Evolutionary conservation across 768 basidiomycete genomes (phyloP).

Genomic region (Cyathus striatus): DNA sequence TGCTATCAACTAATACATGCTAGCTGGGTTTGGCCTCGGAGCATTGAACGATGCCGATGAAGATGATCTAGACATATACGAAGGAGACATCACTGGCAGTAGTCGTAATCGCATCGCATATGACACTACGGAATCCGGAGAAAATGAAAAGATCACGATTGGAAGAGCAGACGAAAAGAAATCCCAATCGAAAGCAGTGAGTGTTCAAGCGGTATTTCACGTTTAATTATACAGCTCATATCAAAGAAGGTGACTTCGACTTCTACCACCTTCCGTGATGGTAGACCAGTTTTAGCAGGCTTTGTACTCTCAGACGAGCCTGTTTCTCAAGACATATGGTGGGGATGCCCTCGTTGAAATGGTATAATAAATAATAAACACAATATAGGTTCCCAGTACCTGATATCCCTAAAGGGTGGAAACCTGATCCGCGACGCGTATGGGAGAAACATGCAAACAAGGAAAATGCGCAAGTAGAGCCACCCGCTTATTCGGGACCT

Average conservation of each 20-base stretch:
- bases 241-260: slow-evolving; percentile 27
- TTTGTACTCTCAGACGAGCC: slow-evolving; percentile 70
- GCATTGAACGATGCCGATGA: slow-evolving; percentile 93
- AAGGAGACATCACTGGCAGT: slow-evolving; percentile 26
- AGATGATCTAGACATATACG: slow-evolving; percentile 86
- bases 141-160: slow-evolving; percentile 50
- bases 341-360: slow-evolving; percentile 12
- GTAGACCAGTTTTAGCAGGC: slow-evolving; percentile 64
- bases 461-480: slow-evolving; percentile 31
- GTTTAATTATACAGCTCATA: slow-evolving; percentile 10
- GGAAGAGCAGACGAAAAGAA: slow-evolving; percentile 23
- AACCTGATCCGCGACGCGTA: slow-evolving; percentile 73
- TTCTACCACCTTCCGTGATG: slow-evolving; percentile 61
- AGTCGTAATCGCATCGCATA: slow-evolving; percentile 55
- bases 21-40: slow-evolving; percentile 85
- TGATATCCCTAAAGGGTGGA: slow-evolving; percentile 81
- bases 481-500: slow-evolving; percentile 12
- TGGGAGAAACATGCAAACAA: slow-evolving; percentile 52
- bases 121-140: slow-evolving; percentile 58
- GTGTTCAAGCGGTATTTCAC: slow-evolving; percentile 8
- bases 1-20: not conserved
- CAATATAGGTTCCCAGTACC: slow-evolving; percentile 73
- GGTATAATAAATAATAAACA: slow-evolving; percentile 1
- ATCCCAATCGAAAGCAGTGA: slow-evolving; percentile 22
- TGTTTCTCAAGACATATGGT: slow-evolving; percentile 69